Evolutionary conservation across 2,329 filamentous ascomycete species (phyloP).

Genomic region (Aspergillus tamarii): DNA sequence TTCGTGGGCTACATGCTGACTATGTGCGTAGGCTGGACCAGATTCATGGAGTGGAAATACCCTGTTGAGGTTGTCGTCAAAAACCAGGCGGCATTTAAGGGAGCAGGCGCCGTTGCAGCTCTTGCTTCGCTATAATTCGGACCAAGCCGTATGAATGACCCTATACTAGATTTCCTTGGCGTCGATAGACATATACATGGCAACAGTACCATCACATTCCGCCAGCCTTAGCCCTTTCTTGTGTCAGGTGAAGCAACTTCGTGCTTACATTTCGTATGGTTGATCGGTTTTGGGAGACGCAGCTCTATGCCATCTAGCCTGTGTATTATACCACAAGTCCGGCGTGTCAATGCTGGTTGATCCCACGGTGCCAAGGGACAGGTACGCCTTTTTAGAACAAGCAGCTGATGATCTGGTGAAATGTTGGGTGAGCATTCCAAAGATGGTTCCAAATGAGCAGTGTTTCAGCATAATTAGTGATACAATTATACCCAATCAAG

Average conservation of each 20-base stretch:
- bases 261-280: background rate
- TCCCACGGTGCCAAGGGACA: background rate
- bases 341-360: background rate
- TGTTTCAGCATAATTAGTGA: background rate
- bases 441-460: slow-evolving; percentile 2
- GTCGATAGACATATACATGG: background rate
- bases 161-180: background rate
- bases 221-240: background rate
- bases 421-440: background rate
- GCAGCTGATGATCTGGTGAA: background rate
- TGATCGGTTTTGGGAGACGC: background rate
- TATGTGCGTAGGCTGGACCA: slow-evolving; percentile 73
- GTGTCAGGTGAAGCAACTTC: background rate
- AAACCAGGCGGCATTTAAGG: slow-evolving; percentile 66
- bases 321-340: background rate
- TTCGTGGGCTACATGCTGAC: background rate
- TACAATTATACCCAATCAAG: slow-evolving; percentile 23
- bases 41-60: slow-evolving; percentile 95
- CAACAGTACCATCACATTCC: background rate
- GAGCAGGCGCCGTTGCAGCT: slow-evolving; percentile 65
- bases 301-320: background rate
- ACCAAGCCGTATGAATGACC: background rate
- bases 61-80: slow-evolving; percentile 70
- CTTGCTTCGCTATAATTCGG: slow-evolving; percentile 40
- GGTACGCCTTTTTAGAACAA: background rate